These are phyloP conservation scores for Volutella citrinella DNA, from an alignment of 2,329 filamentous ascomycete species.

Conservation along the genomic window DNA sequence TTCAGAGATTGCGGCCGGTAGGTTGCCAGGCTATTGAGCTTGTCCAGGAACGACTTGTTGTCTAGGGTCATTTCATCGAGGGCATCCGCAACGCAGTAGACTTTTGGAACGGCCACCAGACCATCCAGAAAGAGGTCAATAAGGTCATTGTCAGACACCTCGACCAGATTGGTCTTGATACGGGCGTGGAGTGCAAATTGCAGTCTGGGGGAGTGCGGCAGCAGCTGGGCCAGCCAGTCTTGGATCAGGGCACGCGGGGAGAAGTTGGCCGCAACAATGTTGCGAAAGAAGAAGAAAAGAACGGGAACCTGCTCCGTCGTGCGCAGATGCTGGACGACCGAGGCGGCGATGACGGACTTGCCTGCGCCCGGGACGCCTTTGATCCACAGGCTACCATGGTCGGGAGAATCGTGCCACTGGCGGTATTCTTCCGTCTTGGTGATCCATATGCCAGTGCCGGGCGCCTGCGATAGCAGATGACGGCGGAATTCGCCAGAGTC, in stretches of 20 bases:
- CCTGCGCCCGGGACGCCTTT: slow-evolving; percentile 25
- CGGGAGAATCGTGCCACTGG: slow-evolving; percentile 19
- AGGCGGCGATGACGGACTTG: slow-evolving; percentile 23
- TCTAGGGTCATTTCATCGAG: slow-evolving; percentile 22
- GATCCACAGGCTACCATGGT: slow-evolving; percentile 23
- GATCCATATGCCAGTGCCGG: slow-evolving; percentile 24
- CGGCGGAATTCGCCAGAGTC: slow-evolving; percentile 24
- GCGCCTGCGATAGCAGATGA: slow-evolving; percentile 21
- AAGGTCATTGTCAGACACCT: slow-evolving; percentile 19
- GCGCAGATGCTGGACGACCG: slow-evolving; percentile 18
- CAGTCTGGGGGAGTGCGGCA: slow-evolving; percentile 16
- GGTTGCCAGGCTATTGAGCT: slow-evolving; percentile 17
- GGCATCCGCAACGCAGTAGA: slow-evolving; percentile 21
- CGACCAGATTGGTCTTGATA: slow-evolving; percentile 9
- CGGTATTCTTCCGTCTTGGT: slow-evolving; percentile 20
- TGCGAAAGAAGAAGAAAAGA: slow-evolving; percentile 22
- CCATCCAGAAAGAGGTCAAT: slow-evolving; percentile 18
- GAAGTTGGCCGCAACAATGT: slow-evolving; percentile 21
- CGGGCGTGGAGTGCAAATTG: slow-evolving; percentile 17
- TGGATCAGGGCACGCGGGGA: slow-evolving; percentile 18
- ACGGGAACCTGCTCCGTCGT: slow-evolving; percentile 15
- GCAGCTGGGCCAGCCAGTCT: slow-evolving; percentile 21
- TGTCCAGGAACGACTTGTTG: slow-evolving; percentile 14
- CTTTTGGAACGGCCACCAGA: slow-evolving; percentile 9
- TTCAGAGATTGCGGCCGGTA: slow-evolving; percentile 16